These are phyloP conservation scores for Aspergillus kassunensis DNA, from an alignment of 495 filamentous ascomycete species.

Conservation along the genomic window DNA sequence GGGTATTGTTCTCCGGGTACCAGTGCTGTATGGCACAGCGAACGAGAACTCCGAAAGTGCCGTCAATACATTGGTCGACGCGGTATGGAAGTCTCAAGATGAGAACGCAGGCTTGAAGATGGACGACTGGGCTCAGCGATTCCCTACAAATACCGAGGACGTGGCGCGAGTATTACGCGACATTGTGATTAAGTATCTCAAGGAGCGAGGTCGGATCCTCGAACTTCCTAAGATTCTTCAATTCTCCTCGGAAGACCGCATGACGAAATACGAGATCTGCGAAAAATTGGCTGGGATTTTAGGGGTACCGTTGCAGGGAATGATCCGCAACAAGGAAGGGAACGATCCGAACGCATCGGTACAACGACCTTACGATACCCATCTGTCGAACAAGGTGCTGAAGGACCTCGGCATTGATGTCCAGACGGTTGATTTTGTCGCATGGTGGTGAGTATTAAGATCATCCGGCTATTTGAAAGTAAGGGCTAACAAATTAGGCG, in stretches of 20 bases:
- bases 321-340: conserved; percentile 67
- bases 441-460: conserved; percentile 70
- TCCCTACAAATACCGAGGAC: conserved; percentile 84
- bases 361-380: conserved; percentile 83
- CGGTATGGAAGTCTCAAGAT: conserved; percentile 63
- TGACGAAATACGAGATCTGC: conserved; percentile 91
- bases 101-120: conserved; percentile 61
- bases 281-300: conserved; percentile 75
- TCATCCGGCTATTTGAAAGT: conserved; percentile 9
- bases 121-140: conserved; percentile 85
- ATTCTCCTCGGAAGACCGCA: conserved; percentile 81
- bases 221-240: conserved; percentile 71
- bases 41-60: conserved; percentile 65
- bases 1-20: conserved; percentile 76
- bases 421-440: conserved; percentile 67
- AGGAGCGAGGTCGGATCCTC: conserved; percentile 32
- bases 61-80: conserved; percentile 74
- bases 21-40: conserved; percentile 76
- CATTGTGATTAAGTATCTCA: conserved; percentile 64
- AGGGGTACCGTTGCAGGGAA: conserved; percentile 66
- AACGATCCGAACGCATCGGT: conserved; percentile 72
- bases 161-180: conserved; percentile 76
- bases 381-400: conserved; percentile 73
- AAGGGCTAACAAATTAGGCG: conserved; percentile 32
- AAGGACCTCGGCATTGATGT: conserved; percentile 75